A percentile compares a stretch with the other conserved stretches of the same genome.
phyloP scores from a whole-genome alignment of 176 grass and related monocot species.

The Oryza nivara region DNA sequence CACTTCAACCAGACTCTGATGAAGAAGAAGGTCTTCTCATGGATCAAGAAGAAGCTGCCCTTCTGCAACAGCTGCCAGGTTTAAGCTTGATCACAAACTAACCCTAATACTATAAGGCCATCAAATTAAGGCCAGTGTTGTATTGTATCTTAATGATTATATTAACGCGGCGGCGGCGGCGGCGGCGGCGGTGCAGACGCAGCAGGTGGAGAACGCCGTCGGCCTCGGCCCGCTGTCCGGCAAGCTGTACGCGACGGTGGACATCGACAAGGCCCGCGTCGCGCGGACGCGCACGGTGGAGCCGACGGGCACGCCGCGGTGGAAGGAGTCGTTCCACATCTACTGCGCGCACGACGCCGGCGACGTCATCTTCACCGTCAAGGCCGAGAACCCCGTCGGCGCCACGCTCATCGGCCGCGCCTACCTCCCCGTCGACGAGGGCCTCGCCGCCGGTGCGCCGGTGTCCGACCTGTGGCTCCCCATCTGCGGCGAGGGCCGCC shows the following conservation, averaged over 20 bases:
- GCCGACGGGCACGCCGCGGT: conserved; percentile 29
- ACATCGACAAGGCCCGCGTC: conserved; percentile 86
- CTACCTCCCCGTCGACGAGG: conserved; percentile 56
- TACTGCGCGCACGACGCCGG: conserved; percentile 82
- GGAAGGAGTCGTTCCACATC: conserved; percentile 79
- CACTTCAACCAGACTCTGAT: conserved; percentile 7
- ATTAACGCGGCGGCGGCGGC: too few species aligned
- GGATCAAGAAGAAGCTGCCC: conserved; percentile 59
- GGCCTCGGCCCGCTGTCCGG: conserved; percentile 16
- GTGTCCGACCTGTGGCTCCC: conserved; percentile 57
- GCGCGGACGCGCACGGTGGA: conserved; percentile 54
- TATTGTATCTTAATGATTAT: not conserved
- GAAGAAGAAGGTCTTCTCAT: conserved; percentile 61
- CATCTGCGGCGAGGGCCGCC: conserved; percentile 51
- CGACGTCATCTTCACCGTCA: conserved; percentile 82
- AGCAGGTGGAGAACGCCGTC: conserved; percentile 37
- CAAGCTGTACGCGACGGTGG: conserved; percentile 82
- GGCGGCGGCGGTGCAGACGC: not conserved
- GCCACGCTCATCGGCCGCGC: conserved; percentile 86
- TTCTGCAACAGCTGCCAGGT: conserved; percentile 73
- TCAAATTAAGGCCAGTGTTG: not conserved
- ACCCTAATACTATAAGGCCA: too few species aligned
- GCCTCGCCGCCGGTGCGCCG: not conserved
- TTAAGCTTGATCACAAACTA: not conserved
- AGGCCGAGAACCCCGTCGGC: conserved; percentile 59